A percentile compares a stretch with the other conserved stretches of the same genome.
phyloP scores from a whole-genome alignment of 805 yeast genomes.

The Candida maris region DNA sequence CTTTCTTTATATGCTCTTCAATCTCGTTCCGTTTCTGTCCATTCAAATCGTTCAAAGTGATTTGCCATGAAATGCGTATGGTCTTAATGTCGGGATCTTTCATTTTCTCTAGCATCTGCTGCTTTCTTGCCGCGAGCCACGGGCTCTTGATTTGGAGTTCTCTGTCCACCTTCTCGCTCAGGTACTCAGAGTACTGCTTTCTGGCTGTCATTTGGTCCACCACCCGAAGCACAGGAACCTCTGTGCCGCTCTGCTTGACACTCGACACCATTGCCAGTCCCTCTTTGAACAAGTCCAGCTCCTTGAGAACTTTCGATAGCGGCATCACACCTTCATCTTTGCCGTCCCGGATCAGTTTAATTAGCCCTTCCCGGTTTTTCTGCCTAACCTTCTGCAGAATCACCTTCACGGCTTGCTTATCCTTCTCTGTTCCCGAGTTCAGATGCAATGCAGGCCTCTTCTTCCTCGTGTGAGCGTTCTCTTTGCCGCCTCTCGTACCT shows the following conservation, averaged over 20 bases:
- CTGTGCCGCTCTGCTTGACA: constrained; percentile 6
- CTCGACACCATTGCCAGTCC: constrained; percentile 24
- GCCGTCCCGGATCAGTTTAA: constrained; percentile 19
- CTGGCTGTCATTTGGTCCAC: constrained; percentile 23
- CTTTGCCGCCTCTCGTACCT: too few species aligned
- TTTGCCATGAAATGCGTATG: constrained; percentile 53
- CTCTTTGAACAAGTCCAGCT: constrained; percentile 22
- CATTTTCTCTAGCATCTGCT: constrained; percentile 7
- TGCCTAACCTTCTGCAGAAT: constrained; percentile 16
- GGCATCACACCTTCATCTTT: constrained; percentile 13
- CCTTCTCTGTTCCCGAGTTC: constrained; percentile 25
- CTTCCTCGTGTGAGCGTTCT: too few species aligned
- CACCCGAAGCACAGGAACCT: constrained; percentile 22
- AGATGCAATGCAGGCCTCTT: constrained; percentile 3
- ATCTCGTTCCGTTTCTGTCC: constrained; percentile 55
- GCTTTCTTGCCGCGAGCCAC: constrained; percentile 8
- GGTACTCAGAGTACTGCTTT: constrained; percentile 26
- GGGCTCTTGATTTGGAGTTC: constrained; percentile 15
- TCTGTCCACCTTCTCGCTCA: constrained; percentile 19
- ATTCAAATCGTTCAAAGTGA: constrained; percentile 47
- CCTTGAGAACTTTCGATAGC: constrained; percentile 10
- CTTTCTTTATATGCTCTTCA: constrained; percentile 40
- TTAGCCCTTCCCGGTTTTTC: constrained; percentile 15
- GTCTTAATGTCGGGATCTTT: constrained; percentile 36
- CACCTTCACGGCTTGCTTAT: constrained; percentile 25